Conservation (phyloP, 2,329 filamentous ascomycete species). For the Macrophomina pseudophaseolina region DNA sequence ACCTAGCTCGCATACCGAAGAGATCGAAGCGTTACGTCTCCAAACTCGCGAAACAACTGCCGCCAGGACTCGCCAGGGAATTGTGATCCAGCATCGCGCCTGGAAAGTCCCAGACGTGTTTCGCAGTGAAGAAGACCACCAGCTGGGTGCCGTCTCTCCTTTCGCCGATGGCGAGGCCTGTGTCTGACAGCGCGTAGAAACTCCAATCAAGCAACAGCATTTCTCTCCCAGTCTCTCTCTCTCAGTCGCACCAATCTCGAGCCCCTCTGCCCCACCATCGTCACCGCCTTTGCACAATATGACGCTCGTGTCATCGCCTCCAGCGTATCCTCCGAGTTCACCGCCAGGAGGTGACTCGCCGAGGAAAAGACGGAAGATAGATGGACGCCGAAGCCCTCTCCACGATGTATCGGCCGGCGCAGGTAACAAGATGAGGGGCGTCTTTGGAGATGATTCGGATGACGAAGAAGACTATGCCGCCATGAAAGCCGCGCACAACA, state of each 20-base stretch:
- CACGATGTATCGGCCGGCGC: constrained; percentile 43
- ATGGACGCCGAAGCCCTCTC: constrained; percentile 38
- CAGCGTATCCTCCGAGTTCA: constrained; percentile 61
- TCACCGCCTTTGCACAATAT: constrained; percentile 63
- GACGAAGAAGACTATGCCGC: constrained; percentile 48
- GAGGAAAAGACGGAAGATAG: constrained; percentile 45
- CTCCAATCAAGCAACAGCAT: constrained; percentile 36
- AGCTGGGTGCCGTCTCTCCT: constrained; percentile 39
- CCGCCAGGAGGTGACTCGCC: constrained; percentile 43
- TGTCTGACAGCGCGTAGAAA: constrained; percentile 35
- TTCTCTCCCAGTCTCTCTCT: constrained; percentile 24
- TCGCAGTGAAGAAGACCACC: constrained; percentile 53
- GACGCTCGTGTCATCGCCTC: constrained; percentile 65
- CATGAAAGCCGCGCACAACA: constrained; percentile 44
- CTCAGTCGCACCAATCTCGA: constrained; percentile 29
- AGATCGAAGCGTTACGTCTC: constrained; percentile 52
- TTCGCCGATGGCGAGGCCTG: constrained; percentile 30
- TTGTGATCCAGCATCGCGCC: constrained; percentile 58
- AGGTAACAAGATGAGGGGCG: constrained; percentile 41
- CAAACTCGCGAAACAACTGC: constrained; percentile 48
- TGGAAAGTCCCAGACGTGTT: constrained; percentile 56
- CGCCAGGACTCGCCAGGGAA: constrained; percentile 49
- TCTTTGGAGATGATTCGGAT: constrained; percentile 46
- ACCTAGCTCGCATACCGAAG: constrained; percentile 49
- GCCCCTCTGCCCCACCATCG: constrained; percentile 37